phyloP scores from a whole-genome alignment of 2,329 filamentous ascomycete genomes.

The Dryadomyces sulphureus region DNA sequence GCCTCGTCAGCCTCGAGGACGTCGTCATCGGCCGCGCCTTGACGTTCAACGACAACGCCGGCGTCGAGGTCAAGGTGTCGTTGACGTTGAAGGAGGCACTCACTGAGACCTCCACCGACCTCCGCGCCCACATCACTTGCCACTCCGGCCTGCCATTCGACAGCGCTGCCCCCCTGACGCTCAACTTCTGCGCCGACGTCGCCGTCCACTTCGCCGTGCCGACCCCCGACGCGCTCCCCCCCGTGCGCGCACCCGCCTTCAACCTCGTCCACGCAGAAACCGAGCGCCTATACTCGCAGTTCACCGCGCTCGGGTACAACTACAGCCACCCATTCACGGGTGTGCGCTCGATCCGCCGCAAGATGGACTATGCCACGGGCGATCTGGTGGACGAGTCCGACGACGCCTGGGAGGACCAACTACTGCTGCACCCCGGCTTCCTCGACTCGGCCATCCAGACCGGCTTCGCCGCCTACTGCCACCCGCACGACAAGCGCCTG shows the following conservation, averaged over 20 bases:
- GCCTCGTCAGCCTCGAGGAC: conserved; percentile 16
- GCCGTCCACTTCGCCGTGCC: neutral
- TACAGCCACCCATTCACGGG: neutral
- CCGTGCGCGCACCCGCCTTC: neutral
- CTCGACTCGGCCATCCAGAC: neutral
- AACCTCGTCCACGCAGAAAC: neutral
- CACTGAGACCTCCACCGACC: neutral
- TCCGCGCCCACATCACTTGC: neutral
- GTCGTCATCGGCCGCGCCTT: neutral
- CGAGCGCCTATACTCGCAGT: neutral
- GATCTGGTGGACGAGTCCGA: neutral
- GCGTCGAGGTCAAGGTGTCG: too few species aligned
- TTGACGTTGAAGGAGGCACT: too few species aligned
- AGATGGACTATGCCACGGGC: neutral
- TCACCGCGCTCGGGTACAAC: neutral
- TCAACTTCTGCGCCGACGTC: neutral
- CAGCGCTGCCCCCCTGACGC: neutral
- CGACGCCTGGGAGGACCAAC: neutral
- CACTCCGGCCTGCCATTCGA: neutral
- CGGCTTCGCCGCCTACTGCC: neutral
- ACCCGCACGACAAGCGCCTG: neutral
- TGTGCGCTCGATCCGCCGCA: neutral
- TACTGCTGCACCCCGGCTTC: neutral
- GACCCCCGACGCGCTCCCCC: neutral
- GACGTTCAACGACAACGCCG: neutral